A percentile compares a stretch with the other conserved stretches of the same genome.
Conservation (phyloP, 768 basidiomycete species). For the Podaxis sp. region DNA sequence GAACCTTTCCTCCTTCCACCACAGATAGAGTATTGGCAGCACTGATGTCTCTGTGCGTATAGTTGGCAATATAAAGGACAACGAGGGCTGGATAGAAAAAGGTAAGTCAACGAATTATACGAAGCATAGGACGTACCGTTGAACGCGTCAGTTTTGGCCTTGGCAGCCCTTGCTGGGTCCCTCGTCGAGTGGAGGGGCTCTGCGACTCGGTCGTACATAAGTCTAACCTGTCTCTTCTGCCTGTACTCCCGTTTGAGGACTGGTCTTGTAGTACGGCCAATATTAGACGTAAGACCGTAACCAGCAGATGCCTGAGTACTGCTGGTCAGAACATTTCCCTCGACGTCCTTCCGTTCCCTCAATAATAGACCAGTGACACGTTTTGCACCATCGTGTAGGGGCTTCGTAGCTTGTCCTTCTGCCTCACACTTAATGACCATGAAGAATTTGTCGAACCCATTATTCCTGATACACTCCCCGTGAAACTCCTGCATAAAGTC, state of each 20-base stretch:
- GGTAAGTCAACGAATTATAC: neutral
- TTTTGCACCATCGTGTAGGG: too few species aligned
- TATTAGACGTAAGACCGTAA: neutral
- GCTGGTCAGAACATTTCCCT: neutral
- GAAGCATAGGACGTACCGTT: neutral
- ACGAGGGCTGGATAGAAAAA: neutral
- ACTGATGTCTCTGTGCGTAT: constrained; percentile 10
- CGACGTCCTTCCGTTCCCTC: too few species aligned
- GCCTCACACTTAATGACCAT: neutral
- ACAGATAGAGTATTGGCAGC: constrained; percentile 5
- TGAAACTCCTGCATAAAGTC: neutral
- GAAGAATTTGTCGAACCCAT: neutral
- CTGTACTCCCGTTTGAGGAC: neutral
- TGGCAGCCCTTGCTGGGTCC: neutral
- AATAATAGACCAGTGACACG: too few species aligned
- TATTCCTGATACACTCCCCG: neutral
- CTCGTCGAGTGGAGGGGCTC: neutral
- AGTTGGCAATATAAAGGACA: constrained; percentile 9
- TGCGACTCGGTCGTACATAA: neutral
- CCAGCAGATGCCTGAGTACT: neutral
- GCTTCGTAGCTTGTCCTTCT: too few species aligned
- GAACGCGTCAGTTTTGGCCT: neutral
- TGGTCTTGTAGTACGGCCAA: neutral
- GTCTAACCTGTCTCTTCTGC: neutral
- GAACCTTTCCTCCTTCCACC: neutral